A percentile compares a stretch with the other conserved stretches of the same genome.
Conservation (phyloP, 345 rosid genomes). For the Leavenworthia alabamica region DNA sequence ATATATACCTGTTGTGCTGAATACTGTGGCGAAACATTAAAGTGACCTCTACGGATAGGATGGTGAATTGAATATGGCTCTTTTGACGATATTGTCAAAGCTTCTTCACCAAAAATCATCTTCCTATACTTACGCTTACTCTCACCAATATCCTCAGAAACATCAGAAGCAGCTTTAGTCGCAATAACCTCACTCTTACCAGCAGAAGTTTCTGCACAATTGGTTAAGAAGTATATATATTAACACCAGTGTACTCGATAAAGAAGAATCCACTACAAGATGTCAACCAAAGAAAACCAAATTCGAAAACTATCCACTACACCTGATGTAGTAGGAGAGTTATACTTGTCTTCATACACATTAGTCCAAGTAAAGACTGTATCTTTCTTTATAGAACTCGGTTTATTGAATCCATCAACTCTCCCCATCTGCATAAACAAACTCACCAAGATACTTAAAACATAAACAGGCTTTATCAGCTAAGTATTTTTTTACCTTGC, state of each 20-base stretch:
- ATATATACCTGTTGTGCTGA: slow-evolving; percentile 68
- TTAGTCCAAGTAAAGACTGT: slow-evolving; percentile 62
- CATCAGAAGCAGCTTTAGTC: slow-evolving; percentile 32
- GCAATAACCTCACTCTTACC: slow-evolving; percentile 33
- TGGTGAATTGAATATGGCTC: slow-evolving; percentile 72
- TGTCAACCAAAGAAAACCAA: background rate
- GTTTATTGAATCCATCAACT: slow-evolving; percentile 56
- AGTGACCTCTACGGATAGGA: slow-evolving; percentile 90
- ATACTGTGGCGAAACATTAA: slow-evolving; percentile 73
- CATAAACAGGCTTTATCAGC: background rate
- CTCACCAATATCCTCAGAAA: slow-evolving; percentile 32
- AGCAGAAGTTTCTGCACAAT: slow-evolving; percentile 39
- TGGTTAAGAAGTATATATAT: background rate
- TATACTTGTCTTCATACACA: slow-evolving; percentile 43
- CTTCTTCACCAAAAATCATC: slow-evolving; percentile 83
- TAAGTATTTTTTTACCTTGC: slow-evolving; percentile 48
- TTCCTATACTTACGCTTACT: slow-evolving; percentile 42
- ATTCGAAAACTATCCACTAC: background rate
- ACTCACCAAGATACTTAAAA: background rate
- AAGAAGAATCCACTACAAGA: background rate
- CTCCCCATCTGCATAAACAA: slow-evolving; percentile 56
- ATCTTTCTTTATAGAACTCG: slow-evolving; percentile 46
- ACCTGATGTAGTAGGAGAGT: slow-evolving; percentile 37
- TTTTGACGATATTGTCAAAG: slow-evolving; percentile 57
- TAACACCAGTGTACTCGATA: background rate